phyloP scores from a whole-genome alignment of 2,329 filamentous ascomycete species.

The Hypomyces perniciosus region DNA sequence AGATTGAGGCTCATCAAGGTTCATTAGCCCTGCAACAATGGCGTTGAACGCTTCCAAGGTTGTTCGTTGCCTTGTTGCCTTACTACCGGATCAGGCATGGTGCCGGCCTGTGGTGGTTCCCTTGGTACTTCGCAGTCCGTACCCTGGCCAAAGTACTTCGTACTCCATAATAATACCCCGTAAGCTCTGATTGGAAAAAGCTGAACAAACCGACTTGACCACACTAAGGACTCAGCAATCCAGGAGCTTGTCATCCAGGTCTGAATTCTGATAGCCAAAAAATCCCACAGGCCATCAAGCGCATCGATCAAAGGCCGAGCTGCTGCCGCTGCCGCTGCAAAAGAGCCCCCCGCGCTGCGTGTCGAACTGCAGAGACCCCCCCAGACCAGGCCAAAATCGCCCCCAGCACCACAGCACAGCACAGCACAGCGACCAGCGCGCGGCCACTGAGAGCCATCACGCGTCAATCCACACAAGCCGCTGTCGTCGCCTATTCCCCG shows the following conservation, averaged over 20 bases:
- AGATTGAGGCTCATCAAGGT: background rate
- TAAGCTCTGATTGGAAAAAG: conserved; percentile 10
- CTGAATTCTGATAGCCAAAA: background rate
- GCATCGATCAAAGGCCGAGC: background rate
- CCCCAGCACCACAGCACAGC: conserved; percentile 7
- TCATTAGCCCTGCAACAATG: background rate
- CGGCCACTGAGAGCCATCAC: conserved; percentile 12
- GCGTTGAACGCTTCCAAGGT: background rate
- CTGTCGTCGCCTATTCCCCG: conserved; percentile 1
- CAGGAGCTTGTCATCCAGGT: conserved; percentile 1
- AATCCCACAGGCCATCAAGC: background rate
- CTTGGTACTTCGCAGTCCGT: conserved; percentile 7
- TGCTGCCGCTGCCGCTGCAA: background rate
- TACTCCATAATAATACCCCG: conserved; percentile 1
- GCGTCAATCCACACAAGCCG: conserved; percentile 16
- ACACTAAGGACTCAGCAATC: conserved; percentile 2
- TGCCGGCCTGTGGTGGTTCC: conserved; percentile 4
- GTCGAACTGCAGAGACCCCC: background rate
- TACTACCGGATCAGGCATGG: conserved; percentile 22
- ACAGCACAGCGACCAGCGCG: conserved; percentile 12
- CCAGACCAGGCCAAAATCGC: background rate
- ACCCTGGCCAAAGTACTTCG: conserved; percentile 5
- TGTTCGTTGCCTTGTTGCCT: conserved; percentile 29
- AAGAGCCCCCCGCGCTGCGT: background rate
- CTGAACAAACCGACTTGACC: conserved; percentile 4